These are phyloP conservation scores for Erodium texanum DNA, from an alignment of 441 rosid genomes.

Conservation along the genomic window DNA sequence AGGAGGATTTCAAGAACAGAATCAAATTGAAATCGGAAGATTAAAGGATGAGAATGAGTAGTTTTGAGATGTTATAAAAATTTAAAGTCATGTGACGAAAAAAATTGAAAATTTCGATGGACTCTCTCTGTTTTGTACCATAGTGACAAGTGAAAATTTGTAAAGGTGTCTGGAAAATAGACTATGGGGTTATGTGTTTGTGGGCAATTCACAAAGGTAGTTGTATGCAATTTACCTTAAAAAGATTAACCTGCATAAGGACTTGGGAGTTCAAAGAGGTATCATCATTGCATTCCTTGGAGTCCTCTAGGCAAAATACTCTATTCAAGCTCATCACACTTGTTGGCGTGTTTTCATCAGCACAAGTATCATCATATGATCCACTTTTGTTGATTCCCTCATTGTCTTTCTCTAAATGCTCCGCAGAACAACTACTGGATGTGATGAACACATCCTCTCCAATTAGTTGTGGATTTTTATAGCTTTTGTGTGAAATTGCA, in stretches of 20 bases:
- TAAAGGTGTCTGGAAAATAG: no score
- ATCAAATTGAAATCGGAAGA: no score
- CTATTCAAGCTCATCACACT: conserved; percentile 74
- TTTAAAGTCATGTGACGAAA: no score
- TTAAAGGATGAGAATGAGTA: no score
- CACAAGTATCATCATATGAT: conserved; percentile 38
- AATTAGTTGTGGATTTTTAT: conserved; percentile 27
- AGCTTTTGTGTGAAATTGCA: conserved; percentile 31
- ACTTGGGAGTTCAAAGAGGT: conserved; percentile 43
- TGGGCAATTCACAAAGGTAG: no score
- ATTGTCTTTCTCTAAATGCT: conserved; percentile 20
- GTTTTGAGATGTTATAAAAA: no score
- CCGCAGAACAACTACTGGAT: conserved; percentile 18
- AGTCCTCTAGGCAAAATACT: conserved; percentile 57
- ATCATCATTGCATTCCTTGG: conserved; percentile 36
- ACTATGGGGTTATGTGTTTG: no score
- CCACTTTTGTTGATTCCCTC: conserved; percentile 31
- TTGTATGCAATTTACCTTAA: no score
- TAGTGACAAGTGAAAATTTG: no score
- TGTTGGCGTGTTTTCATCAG: conserved; percentile 73
- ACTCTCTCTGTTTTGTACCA: no score
- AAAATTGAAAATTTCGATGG: no score
- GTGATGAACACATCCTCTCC: conserved; percentile 26
- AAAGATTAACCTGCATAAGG: conserved; percentile 36
- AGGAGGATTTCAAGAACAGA: no score